These are phyloP conservation scores for Didymella lethalis DNA, from an alignment of 2,329 filamentous ascomycete genomes.

Conservation along the genomic window DNA sequence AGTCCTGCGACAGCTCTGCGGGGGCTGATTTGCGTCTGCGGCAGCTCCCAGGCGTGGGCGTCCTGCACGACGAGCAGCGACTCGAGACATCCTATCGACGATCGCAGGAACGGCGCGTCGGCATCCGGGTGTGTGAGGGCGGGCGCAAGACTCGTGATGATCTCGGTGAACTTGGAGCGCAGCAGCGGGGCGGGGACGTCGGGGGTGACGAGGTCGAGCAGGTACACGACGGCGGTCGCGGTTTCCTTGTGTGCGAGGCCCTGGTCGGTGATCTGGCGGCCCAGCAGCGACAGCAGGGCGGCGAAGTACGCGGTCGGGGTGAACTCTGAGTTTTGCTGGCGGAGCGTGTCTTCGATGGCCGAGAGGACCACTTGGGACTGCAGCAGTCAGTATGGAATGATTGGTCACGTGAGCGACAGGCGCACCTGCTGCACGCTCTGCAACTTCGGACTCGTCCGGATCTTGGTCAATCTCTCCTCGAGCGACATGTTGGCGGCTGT, in stretches of 20 bases:
- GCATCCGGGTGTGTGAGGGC: conserved; percentile 80
- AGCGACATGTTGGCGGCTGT: conserved; percentile 62
- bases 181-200: conserved; percentile 86
- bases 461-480: conserved; percentile 94
- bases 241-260: conserved; percentile 81
- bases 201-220: conserved; percentile 90
- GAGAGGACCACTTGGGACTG: conserved; percentile 86
- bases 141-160: conserved; percentile 84
- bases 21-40: conserved; percentile 82
- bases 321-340: conserved; percentile 82
- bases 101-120: conserved; percentile 84
- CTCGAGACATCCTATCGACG: conserved; percentile 92
- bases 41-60: conserved; percentile 83
- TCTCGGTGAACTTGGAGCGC: conserved; percentile 93
- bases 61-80: conserved; percentile 92
- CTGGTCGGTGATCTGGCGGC: conserved; percentile 72
- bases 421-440: conserved; percentile 91
- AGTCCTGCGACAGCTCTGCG: conserved; percentile 87
- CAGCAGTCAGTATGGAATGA: conserved; percentile 23
- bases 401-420: too few species aligned
- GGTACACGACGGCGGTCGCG: conserved; percentile 87
- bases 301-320: conserved; percentile 94
- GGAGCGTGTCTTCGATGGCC: conserved; percentile 91
- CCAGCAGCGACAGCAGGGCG: conserved; percentile 86
- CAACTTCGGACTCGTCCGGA: conserved; percentile 88